Evolutionary conservation across 148 eudicot genomes (phyloP).

Genomic region (Mesembryanthemum crystallinum): DNA sequence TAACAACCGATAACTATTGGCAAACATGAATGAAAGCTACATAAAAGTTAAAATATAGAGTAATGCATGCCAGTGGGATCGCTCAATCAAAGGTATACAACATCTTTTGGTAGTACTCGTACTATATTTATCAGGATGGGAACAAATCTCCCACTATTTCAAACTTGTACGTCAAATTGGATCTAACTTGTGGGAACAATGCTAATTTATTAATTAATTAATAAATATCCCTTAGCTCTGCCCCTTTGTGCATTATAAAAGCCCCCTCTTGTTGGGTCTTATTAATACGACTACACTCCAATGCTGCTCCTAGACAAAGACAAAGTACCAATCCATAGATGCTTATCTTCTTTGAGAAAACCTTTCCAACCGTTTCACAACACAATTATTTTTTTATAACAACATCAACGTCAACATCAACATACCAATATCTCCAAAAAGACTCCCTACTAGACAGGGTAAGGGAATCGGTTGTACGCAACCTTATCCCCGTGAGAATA

Average conservation of each 20-base stretch:
- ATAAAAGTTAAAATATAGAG: too few species aligned
- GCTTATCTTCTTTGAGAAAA: conserved; percentile 34
- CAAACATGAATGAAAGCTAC: too few species aligned
- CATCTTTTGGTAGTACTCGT: background rate
- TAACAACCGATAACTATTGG: too few species aligned
- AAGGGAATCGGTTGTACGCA: too few species aligned
- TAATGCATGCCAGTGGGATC: too few species aligned
- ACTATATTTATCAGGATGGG: background rate
- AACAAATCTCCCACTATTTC: conserved; percentile 15
- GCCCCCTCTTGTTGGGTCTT: background rate
- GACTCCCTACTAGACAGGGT: too few species aligned
- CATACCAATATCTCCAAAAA: too few species aligned
- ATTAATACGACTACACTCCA: conserved; percentile 15
- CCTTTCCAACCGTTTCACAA: conserved; percentile 19
- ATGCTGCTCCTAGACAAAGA: conserved; percentile 26
- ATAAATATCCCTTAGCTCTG: background rate
- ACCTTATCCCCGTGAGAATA: too few species aligned
- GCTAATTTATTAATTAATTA: too few species aligned
- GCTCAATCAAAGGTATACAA: too few species aligned
- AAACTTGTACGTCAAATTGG: conserved; percentile 9
- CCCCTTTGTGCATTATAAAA: background rate
- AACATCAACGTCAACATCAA: too few species aligned
- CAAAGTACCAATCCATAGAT: conserved; percentile 29
- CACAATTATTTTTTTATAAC: background rate
- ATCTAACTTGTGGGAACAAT: too few species aligned